A percentile compares a stretch with the other conserved stretches of the same genome.
These are phyloP conservation scores for Stephania cephalantha DNA, from an alignment of 164 flowering plant genomes.

Conservation along the genomic window DNA sequence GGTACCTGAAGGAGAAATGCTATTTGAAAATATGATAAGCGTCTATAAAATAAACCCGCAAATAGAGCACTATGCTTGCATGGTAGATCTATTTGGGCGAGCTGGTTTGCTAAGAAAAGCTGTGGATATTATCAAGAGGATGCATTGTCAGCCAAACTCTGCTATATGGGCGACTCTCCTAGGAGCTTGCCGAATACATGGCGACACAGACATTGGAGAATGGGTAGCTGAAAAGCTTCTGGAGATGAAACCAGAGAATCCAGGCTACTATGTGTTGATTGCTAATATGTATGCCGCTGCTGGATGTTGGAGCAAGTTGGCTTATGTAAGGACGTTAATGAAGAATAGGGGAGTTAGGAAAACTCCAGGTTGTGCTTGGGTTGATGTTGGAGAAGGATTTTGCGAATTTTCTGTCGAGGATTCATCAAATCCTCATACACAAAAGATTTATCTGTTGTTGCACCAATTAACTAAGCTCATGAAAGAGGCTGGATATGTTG, in stretches of 20 bases:
- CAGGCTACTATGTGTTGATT: slow-evolving; percentile 54
- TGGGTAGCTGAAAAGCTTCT: slow-evolving; percentile 53
- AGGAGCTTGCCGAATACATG: slow-evolving; percentile 46
- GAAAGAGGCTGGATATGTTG: slow-evolving; percentile 34
- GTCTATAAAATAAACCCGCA: slow-evolving; percentile 32
- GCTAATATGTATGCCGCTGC: slow-evolving; percentile 60
- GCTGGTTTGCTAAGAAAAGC: slow-evolving; percentile 49
- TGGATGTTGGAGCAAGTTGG: slow-evolving; percentile 43
- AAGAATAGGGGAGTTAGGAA: slow-evolving; percentile 45
- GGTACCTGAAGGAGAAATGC: slow-evolving; percentile 31
- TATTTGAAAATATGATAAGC: slow-evolving; percentile 38
- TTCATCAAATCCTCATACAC: slow-evolving; percentile 25
- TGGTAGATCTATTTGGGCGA: slow-evolving; percentile 58
- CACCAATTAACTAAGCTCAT: slow-evolving; percentile 36
- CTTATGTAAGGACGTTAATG: slow-evolving; percentile 45
- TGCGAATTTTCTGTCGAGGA: slow-evolving; percentile 44
- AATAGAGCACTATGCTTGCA: slow-evolving; percentile 59
- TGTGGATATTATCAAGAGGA: slow-evolving; percentile 29
- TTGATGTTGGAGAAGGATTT: slow-evolving; percentile 38
- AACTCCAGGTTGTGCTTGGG: slow-evolving; percentile 53
- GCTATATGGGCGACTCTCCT: slow-evolving; percentile 59
- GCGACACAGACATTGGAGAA: slow-evolving; percentile 44
- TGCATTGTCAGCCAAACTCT: slow-evolving; percentile 45
- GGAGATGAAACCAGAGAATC: slow-evolving; percentile 38
- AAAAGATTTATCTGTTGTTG: slow-evolving; percentile 31